Evolutionary conservation across 2,329 filamentous ascomycete genomes (phyloP).

Genomic region (Fusarium hainanense): DNA sequence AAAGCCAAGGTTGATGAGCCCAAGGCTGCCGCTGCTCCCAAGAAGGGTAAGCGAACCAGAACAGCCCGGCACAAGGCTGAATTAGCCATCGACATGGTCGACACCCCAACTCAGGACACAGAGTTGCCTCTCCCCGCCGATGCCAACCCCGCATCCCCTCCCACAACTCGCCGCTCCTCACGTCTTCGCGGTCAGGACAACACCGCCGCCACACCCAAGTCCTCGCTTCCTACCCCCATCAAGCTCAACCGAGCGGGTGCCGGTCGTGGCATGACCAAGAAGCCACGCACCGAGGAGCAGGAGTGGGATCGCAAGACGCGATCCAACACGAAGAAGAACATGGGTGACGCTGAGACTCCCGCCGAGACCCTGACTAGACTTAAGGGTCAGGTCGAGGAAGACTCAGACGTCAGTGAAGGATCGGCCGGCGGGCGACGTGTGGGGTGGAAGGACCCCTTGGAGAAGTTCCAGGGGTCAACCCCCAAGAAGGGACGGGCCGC

Average conservation of each 20-base stretch:
- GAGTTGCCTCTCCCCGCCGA: neutral
- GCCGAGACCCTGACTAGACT: slow-evolving; percentile 50
- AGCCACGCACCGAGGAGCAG: slow-evolving; percentile 47
- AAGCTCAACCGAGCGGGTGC: slow-evolving; percentile 46
- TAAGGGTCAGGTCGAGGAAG: slow-evolving; percentile 38
- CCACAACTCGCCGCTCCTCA: slow-evolving; percentile 48
- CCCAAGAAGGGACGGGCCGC: slow-evolving; percentile 41
- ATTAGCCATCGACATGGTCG: slow-evolving; percentile 26
- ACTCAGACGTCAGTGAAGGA: slow-evolving; percentile 30
- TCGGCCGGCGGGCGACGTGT: slow-evolving; percentile 41
- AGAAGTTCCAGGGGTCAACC: slow-evolving; percentile 43
- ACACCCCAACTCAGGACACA: slow-evolving; percentile 13
- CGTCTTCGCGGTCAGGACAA: slow-evolving; percentile 46
- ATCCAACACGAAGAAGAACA: slow-evolving; percentile 52
- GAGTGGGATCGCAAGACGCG: slow-evolving; percentile 50
- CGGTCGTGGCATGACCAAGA: slow-evolving; percentile 41
- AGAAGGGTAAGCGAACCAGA: slow-evolving; percentile 42
- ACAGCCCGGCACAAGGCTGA: slow-evolving; percentile 26
- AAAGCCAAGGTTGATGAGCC: slow-evolving; percentile 17
- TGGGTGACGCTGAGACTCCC: slow-evolving; percentile 51
- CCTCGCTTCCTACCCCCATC: slow-evolving; percentile 51
- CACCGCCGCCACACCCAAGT: slow-evolving; percentile 40
- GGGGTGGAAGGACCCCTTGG: slow-evolving; percentile 51
- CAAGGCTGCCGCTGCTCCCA: slow-evolving; percentile 28
- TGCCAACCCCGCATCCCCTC: slow-evolving; percentile 7